Evolutionary conservation across 2,329 filamentous ascomycete genomes (phyloP).

Genomic region (Cladosporium sp.): DNA sequence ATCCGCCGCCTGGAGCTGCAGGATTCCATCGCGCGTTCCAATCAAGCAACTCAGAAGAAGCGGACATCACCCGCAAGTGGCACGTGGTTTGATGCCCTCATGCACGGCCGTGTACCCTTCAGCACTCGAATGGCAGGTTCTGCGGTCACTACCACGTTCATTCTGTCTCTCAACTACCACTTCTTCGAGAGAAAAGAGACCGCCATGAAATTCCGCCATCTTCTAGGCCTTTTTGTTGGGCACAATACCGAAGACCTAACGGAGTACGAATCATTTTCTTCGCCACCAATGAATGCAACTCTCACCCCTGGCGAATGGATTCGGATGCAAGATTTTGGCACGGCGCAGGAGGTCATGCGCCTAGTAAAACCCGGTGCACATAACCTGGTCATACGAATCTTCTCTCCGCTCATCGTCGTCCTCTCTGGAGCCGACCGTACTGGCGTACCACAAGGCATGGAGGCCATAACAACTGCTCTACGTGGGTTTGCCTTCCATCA

Average conservation of each 20-base stretch:
- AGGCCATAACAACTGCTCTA: slow-evolving; percentile 51
- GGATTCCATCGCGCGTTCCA: slow-evolving; percentile 58
- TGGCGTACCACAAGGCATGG: slow-evolving; percentile 45
- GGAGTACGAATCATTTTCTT: slow-evolving; percentile 32
- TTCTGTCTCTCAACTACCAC: slow-evolving; percentile 72
- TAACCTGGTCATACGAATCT: slow-evolving; percentile 69
- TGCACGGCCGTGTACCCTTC: slow-evolving; percentile 61
- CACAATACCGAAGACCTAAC: slow-evolving; percentile 13
- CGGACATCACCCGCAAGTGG: slow-evolving; percentile 34
- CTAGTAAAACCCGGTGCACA: slow-evolving; percentile 67
- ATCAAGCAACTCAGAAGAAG: slow-evolving; percentile 35
- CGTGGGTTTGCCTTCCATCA: slow-evolving; percentile 55
- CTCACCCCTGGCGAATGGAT: slow-evolving; percentile 75
- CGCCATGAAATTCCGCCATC: slow-evolving; percentile 25
- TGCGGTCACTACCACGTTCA: slow-evolving; percentile 66
- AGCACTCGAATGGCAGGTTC: slow-evolving; percentile 74
- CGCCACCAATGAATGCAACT: slow-evolving; percentile 65
- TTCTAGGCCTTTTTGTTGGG: slow-evolving; percentile 26
- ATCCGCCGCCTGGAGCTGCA: slow-evolving; percentile 71
- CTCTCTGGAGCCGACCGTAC: slow-evolving; percentile 64
- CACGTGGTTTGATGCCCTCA: slow-evolving; percentile 59
- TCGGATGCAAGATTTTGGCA: slow-evolving; percentile 72
- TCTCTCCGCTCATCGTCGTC: slow-evolving; percentile 71
- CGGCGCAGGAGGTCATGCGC: slow-evolving; percentile 71
- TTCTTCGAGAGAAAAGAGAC: slow-evolving; percentile 61